These are phyloP conservation scores for Phaffia australis DNA, from an alignment of 768 basidiomycete genomes.

Conservation along the genomic window DNA sequence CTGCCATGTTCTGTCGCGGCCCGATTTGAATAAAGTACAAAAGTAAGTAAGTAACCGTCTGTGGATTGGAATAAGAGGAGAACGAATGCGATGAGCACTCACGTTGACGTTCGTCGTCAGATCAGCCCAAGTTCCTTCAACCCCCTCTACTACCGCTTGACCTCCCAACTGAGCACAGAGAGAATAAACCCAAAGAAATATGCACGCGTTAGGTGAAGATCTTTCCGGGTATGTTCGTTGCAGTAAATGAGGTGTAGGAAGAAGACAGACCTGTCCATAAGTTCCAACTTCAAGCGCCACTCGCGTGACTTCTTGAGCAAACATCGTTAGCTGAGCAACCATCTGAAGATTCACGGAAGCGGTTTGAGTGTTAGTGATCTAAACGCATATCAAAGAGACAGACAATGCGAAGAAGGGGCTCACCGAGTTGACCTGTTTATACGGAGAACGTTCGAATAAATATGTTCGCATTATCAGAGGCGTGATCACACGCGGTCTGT, in stretches of 20 bases:
- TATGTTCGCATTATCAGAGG: too few species aligned
- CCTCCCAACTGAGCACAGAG: conserved; percentile 33
- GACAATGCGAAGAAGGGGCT: neutral
- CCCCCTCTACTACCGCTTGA: conserved; percentile 38
- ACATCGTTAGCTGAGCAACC: conserved; percentile 18
- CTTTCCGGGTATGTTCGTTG: too few species aligned
- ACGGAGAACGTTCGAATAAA: too few species aligned
- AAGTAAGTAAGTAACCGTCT: conserved; percentile 6
- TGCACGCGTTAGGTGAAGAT: conserved; percentile 32
- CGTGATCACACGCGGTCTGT: too few species aligned
- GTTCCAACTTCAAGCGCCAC: conserved; percentile 16
- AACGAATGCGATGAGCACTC: conserved; percentile 20
- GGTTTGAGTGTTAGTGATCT: neutral
- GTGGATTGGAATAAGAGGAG: neutral
- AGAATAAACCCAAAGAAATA: conserved; percentile 27
- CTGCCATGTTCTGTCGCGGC: conserved; percentile 36
- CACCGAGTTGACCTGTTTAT: conserved; percentile 36
- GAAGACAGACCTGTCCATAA: neutral
- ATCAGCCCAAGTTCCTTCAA: conserved; percentile 38
- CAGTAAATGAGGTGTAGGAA: too few species aligned
- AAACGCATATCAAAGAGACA: too few species aligned
- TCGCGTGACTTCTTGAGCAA: conserved; percentile 12
- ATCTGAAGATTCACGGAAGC: conserved; percentile 3
- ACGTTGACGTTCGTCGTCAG: conserved; percentile 39
- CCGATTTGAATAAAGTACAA: neutral